Conservation (phyloP, 108 stramenopile genomes). For the Nitzschia sp. region DNA sequence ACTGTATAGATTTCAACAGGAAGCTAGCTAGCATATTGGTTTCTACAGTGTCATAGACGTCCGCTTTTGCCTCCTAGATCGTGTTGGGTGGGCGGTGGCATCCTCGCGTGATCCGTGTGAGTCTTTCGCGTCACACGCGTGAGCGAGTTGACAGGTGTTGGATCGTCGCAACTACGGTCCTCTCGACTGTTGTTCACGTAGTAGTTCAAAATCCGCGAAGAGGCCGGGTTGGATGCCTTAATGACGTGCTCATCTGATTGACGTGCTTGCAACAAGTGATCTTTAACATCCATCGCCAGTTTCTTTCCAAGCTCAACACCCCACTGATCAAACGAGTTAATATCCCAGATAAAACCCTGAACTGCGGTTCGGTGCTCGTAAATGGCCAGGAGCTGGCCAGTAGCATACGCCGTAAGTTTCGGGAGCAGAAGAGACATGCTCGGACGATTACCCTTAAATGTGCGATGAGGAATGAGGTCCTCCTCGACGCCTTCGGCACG, state of each 20-base stretch:
- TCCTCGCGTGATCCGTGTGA: conserved; percentile 44
- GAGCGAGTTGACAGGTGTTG: conserved; percentile 32
- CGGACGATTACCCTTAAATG: conserved; percentile 97
- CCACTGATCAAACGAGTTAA: conserved; percentile 99
- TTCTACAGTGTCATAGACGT: conserved; percentile 23
- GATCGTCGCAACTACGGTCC: conserved; percentile 13
- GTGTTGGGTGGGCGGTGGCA: conserved; percentile 26
- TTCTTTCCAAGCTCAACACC: conserved; percentile 99
- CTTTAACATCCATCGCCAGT: conserved; percentile 89
- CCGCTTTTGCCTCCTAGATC: conserved; percentile 36
- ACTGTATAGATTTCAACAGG: no score
- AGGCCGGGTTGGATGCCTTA: conserved; percentile 70
- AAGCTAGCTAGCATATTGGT: background rate
- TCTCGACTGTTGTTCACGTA: conserved; percentile 69
- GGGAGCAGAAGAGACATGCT: conserved; percentile 94
- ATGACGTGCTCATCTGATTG: conserved; percentile 49
- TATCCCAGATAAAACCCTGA: conserved; percentile 99
- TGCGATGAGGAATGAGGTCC: conserved; percentile 88
- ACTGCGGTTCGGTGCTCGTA: conserved; percentile 99
- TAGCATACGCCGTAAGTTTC: conserved; percentile 91
- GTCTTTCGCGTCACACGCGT: conserved; percentile 70
- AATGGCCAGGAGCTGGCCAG: conserved; percentile 93
- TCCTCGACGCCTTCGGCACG: conserved; percentile 91
- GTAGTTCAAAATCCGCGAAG: conserved; percentile 84
- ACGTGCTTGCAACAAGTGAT: conserved; percentile 68